Conservation (phyloP, 2,329 filamentous ascomycete genomes). For the Sclerotinia nivalis region DNA sequence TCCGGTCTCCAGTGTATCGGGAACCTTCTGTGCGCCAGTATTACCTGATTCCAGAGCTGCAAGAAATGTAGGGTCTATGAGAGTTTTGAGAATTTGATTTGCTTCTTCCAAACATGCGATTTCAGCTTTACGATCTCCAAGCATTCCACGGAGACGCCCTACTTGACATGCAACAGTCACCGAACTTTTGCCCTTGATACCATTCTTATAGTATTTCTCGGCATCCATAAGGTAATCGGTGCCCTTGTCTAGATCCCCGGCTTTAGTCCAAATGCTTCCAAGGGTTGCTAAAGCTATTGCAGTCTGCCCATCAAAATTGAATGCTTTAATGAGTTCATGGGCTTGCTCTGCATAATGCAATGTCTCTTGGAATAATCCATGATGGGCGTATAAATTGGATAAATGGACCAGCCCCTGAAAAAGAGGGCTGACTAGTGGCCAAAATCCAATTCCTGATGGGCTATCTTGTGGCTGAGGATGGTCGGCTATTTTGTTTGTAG, state of each 20-base stretch:
- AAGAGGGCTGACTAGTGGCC: conserved; percentile 74
- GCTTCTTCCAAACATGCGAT: conserved; percentile 51
- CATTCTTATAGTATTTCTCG: conserved; percentile 52
- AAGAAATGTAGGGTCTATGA: conserved; percentile 45
- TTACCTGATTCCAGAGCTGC: conserved; percentile 25
- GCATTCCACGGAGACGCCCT: conserved; percentile 53
- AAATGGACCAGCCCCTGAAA: conserved; percentile 72
- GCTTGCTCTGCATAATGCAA: conserved; percentile 86
- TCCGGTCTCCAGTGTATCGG: conserved; percentile 30
- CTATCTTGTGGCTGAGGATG: conserved; percentile 39
- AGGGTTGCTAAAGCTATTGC: conserved; percentile 57
- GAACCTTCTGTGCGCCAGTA: conserved; percentile 29
- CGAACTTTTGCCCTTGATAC: conserved; percentile 48
- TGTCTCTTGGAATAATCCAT: conserved; percentile 86
- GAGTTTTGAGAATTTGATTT: conserved; percentile 46
- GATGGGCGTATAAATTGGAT: conserved; percentile 75
- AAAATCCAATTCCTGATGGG: conserved; percentile 67
- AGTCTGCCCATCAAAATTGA: conserved; percentile 44
- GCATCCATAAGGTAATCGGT: conserved; percentile 56
- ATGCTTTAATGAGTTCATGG: conserved; percentile 62
- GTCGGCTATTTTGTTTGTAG: conserved; percentile 45
- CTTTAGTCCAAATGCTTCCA: conserved; percentile 56
- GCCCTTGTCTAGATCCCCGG: conserved; percentile 61
- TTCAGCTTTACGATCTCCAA: conserved; percentile 50
- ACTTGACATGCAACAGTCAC: conserved; percentile 56